These are phyloP conservation scores for Phytophthora pini DNA, from an alignment of 352 stramenopile species.

Conservation along the genomic window DNA sequence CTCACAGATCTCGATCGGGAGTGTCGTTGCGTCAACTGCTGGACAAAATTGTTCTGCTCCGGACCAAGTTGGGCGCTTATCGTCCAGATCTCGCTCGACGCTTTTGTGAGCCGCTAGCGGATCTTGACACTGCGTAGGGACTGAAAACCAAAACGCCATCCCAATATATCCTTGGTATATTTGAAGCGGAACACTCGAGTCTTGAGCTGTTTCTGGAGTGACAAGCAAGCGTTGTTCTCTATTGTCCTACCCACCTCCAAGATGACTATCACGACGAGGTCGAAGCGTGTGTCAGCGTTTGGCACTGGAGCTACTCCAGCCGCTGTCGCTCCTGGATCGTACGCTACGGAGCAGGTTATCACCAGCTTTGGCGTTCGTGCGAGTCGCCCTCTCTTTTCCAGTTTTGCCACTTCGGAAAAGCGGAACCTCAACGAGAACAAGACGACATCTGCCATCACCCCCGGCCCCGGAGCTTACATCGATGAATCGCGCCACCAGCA, in stretches of 20 bases:
- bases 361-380: slow-evolving; percentile 55
- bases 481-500: slow-evolving; percentile 20
- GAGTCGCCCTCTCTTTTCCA: slow-evolving; percentile 57
- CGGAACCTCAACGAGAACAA: slow-evolving; percentile 84
- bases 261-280: slow-evolving; percentile 85
- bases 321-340: slow-evolving; percentile 71
- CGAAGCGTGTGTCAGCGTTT: slow-evolving; percentile 75
- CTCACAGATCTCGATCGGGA: slow-evolving; percentile 46
- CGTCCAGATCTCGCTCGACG: slow-evolving; percentile 62
- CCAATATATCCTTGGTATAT: slow-evolving; percentile 29
- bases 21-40: slow-evolving; percentile 60
- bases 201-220: slow-evolving; percentile 23
- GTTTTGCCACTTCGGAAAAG: slow-evolving; percentile 74
- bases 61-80: slow-evolving; percentile 55
- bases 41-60: slow-evolving; percentile 50
- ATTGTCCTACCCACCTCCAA: slow-evolving; percentile 9
- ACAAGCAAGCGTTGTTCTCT: slow-evolving; percentile 4
- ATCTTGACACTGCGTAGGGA: slow-evolving; percentile 33
- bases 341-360: slow-evolving; percentile 54
- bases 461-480: slow-evolving; percentile 70
- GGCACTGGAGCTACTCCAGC: slow-evolving; percentile 48
- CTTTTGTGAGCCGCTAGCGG: slow-evolving; percentile 47
- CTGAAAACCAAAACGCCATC: slow-evolving; percentile 4
- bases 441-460: slow-evolving; percentile 78
- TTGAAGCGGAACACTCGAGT: background rate